phyloP scores from a whole-genome alignment of 2,329 filamentous ascomycete species.

The Cytospora leucostoma region DNA sequence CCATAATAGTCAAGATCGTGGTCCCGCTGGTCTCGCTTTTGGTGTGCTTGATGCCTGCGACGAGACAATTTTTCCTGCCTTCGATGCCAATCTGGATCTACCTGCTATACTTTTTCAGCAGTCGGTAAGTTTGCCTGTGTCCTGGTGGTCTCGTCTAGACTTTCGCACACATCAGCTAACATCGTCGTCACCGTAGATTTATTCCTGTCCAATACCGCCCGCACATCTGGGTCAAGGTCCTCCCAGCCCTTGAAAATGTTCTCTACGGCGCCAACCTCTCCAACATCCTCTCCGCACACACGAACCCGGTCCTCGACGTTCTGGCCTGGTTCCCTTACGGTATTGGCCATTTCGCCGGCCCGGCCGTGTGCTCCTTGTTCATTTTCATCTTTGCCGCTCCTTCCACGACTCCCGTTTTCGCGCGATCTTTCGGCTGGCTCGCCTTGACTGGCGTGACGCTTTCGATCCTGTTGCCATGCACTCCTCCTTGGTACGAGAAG shows the following conservation, averaged over 20 bases:
- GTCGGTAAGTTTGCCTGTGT: constrained; percentile 65
- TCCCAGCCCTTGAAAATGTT: constrained; percentile 93
- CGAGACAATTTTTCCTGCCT: constrained; percentile 87
- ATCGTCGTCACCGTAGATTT: constrained; percentile 59
- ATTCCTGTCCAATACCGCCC: constrained; percentile 86
- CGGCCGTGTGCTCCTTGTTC: constrained; percentile 73
- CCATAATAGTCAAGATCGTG: constrained; percentile 75
- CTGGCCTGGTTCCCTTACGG: constrained; percentile 94
- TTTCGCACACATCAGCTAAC: constrained; percentile 16
- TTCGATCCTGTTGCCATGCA: constrained; percentile 89
- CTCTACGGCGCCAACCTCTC: constrained; percentile 94
- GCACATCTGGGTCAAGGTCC: constrained; percentile 91
- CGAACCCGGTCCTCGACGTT: constrained; percentile 79
- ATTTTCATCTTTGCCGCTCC: constrained; percentile 91
- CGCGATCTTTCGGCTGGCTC: constrained; percentile 88
- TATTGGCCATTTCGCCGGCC: constrained; percentile 84
- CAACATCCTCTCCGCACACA: constrained; percentile 91
- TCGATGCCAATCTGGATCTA: constrained; percentile 83
- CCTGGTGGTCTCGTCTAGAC: neutral
- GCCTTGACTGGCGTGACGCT: constrained; percentile 85
- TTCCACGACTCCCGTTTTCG: constrained; percentile 80
- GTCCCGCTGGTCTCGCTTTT: constrained; percentile 67
- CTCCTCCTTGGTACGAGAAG: constrained; percentile 96
- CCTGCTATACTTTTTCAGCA: constrained; percentile 88
- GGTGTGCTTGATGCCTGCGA: constrained; percentile 77